phyloP scores from a whole-genome alignment of 2,329 filamentous ascomycete species.

The Immersiporthe knoxdaviesiana region DNA sequence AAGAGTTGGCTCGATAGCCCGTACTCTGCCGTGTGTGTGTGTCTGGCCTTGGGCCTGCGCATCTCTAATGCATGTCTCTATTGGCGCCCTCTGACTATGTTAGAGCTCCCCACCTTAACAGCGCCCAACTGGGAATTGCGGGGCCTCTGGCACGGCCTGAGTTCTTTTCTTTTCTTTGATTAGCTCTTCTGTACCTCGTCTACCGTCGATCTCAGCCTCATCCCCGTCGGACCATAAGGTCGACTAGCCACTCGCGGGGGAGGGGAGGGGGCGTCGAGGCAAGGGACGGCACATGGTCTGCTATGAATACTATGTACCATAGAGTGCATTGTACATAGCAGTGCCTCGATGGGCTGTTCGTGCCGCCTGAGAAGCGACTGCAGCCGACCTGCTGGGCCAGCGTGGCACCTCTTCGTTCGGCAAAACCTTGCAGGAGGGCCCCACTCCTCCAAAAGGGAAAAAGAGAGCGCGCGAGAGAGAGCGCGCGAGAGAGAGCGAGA shows the following conservation, averaged over 20 bases:
- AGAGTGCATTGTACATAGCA: neutral
- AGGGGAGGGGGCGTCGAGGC: neutral
- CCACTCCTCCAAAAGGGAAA: neutral
- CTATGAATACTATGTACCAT: neutral
- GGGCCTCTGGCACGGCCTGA: neutral
- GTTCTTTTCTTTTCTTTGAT: neutral
- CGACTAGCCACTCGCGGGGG: conserved; percentile 1
- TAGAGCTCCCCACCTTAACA: conserved; percentile 8
- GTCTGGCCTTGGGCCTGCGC: conserved; percentile 6
- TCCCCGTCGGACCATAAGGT: neutral
- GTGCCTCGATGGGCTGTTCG: neutral
- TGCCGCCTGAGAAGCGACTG: too few relatives aligned
- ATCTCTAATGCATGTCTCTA: conserved; percentile 28
- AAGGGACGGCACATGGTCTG: conserved; percentile 12
- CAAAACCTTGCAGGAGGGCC: neutral
- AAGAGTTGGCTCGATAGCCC: conserved; percentile 8
- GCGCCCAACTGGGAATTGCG: neutral
- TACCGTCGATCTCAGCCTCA: conserved; percentile 15
- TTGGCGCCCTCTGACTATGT: conserved; percentile 25
- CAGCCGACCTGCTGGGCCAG: neutral
- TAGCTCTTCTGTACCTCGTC: conserved; percentile 5
- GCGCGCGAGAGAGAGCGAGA: too few relatives aligned
- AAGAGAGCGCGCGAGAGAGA: neutral
- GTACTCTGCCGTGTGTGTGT: conserved; percentile 5
- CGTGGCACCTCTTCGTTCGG: neutral